phyloP scores from a whole-genome alignment of 2,329 filamentous ascomycete genomes.

The Dothideomycetes sp. region DNA sequence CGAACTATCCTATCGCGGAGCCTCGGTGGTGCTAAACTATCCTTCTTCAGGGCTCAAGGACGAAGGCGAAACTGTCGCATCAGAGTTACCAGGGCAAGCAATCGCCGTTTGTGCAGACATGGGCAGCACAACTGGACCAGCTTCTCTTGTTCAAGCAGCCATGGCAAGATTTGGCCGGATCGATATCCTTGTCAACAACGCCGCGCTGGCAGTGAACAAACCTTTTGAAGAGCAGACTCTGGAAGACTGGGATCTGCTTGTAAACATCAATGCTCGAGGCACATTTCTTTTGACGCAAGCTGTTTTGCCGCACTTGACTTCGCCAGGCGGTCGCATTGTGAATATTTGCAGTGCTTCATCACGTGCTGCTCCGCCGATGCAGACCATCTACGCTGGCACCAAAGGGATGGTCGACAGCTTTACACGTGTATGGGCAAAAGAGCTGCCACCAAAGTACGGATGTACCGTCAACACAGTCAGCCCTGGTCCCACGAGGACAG shows the following conservation, averaged over 20 bases:
- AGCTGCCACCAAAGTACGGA: slow-evolving; percentile 33
- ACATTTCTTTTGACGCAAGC: slow-evolving; percentile 32
- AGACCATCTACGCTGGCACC: slow-evolving; percentile 39
- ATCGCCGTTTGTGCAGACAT: slow-evolving; percentile 35
- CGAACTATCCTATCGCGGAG: slow-evolving; percentile 35
- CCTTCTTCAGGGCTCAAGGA: slow-evolving; percentile 21
- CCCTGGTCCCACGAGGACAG: slow-evolving; percentile 33
- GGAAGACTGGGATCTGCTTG: slow-evolving; percentile 27
- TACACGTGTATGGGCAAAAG: slow-evolving; percentile 34
- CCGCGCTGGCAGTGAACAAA: slow-evolving; percentile 26
- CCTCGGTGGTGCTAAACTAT: slow-evolving; percentile 40
- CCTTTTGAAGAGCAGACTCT: slow-evolving; percentile 28
- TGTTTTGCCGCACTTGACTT: slow-evolving; percentile 27
- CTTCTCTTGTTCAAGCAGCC: slow-evolving; percentile 24
- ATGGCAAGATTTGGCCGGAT: slow-evolving; percentile 24
- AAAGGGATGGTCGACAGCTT: slow-evolving; percentile 41
- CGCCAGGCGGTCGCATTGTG: slow-evolving; percentile 27
- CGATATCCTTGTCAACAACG: slow-evolving; percentile 30
- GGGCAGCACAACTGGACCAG: slow-evolving; percentile 25
- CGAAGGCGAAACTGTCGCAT: slow-evolving; percentile 20
- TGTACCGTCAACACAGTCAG: slow-evolving; percentile 36
- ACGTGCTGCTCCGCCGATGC: slow-evolving; percentile 23
- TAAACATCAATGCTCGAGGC: slow-evolving; percentile 32
- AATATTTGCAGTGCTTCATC: slow-evolving; percentile 32
- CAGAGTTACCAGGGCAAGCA: slow-evolving; percentile 18